Conservation (phyloP, 83 land plant genomes). For the Thuja plicata region DNA sequence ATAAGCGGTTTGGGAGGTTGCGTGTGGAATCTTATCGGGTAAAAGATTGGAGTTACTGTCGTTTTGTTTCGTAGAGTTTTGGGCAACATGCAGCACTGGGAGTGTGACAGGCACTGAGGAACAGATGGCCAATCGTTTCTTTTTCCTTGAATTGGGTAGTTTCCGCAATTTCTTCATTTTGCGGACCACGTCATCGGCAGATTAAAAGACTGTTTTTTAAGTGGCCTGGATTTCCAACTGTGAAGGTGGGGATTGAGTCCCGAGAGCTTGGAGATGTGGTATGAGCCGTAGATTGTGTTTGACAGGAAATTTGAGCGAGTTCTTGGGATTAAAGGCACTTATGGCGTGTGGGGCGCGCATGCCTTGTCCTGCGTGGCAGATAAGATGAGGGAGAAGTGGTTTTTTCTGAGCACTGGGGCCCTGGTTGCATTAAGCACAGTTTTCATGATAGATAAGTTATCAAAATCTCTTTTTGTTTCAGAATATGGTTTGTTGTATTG, state of each 20-base stretch:
- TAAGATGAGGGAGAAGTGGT: background rate
- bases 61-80: too few relatives aligned
- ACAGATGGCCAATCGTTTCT: background rate
- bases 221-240: too few relatives aligned
- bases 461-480: too few relatives aligned
- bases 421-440: too few relatives aligned
- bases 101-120: background rate
- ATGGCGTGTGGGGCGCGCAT: conserved; percentile 10
- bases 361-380: background rate
- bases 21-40: background rate
- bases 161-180: background rate
- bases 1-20: background rate
- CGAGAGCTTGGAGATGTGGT: too few relatives aligned
- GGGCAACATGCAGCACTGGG: background rate
- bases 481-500: too few relatives aligned
- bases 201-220: too few relatives aligned
- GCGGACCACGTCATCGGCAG: background rate
- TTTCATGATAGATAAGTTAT: too few relatives aligned
- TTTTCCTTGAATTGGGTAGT: background rate
- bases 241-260: too few relatives aligned
- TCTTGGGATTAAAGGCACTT: background rate
- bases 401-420: too few relatives aligned
- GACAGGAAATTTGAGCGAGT: too few relatives aligned
- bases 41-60: background rate
- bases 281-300: too few relatives aligned